Conservation (phyloP, 2,329 filamentous ascomycete species). For the Paraphoma sp. region DNA sequence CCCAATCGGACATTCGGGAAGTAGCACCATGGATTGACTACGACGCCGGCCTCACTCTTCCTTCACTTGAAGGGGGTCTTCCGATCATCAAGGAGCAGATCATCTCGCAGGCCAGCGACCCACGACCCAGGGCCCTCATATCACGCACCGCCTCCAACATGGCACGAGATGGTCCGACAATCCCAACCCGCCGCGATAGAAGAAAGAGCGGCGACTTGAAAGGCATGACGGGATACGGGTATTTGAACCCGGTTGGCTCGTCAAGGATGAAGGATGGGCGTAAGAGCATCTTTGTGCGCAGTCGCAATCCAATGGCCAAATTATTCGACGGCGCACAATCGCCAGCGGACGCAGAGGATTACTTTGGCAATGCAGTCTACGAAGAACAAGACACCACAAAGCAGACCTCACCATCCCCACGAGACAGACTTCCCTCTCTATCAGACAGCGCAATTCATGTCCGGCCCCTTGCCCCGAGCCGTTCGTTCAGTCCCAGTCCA, state of each 20-base stretch:
- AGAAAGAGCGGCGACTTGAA: constrained; percentile 3
- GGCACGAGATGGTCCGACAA: neutral
- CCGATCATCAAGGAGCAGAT: constrained; percentile 1
- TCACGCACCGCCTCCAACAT: neutral
- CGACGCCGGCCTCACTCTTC: constrained; percentile 7
- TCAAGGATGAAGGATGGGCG: constrained; percentile 7
- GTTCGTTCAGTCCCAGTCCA: no score
- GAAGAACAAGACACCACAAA: neutral
- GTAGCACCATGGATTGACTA: constrained; percentile 33
- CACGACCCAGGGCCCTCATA: neutral
- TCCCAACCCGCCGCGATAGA: neutral
- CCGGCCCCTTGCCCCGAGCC: no score
- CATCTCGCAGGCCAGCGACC: neutral
- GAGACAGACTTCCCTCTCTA: no score
- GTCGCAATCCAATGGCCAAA: constrained; percentile 24
- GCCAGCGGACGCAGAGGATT: neutral
- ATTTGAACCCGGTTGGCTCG: neutral
- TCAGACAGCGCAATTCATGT: no score
- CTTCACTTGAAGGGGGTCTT: neutral
- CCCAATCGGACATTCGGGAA: constrained; percentile 21
- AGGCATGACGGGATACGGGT: neutral
- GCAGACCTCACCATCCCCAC: neutral
- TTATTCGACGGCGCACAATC: constrained; percentile 25
- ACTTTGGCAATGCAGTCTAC: neutral
- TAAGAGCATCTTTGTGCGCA: constrained; percentile 14